Percentiles rank a stretch among this genome's conserved stretches.
Conservation (phyloP, 176 grass and related monocot genomes). For the Coix lacrymajobi region DNA sequence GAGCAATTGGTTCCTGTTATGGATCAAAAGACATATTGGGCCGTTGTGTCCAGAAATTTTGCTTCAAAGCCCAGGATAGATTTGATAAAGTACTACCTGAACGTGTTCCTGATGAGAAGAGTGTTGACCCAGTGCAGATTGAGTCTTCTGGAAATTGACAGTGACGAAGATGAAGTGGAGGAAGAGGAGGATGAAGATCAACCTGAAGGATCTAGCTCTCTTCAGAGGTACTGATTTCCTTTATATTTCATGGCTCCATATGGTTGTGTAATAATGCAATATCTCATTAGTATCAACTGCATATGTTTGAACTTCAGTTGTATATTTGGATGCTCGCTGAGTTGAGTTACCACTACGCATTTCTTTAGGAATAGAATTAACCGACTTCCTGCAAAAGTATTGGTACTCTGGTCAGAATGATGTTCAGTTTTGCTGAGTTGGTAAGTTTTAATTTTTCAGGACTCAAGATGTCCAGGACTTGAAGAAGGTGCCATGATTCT, state of each 20-base stretch:
- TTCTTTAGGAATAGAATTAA: conserved; percentile 11
- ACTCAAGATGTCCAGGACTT: conserved; percentile 24
- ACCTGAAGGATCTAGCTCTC: conserved; percentile 33
- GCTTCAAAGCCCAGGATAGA: conserved; percentile 44
- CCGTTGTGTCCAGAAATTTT: conserved; percentile 48
- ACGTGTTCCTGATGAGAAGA: conserved; percentile 82
- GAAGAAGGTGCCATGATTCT: conserved; percentile 36
- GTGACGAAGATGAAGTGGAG: conserved; percentile 66
- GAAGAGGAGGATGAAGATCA: conserved; percentile 60
- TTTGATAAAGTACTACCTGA: conserved; percentile 80
- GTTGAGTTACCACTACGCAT: neutral
- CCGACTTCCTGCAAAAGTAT: neutral
- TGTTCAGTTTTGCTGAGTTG: conserved; percentile 8
- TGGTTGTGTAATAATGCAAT: neutral
- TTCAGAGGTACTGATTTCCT: conserved; percentile 35
- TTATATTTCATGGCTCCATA: neutral
- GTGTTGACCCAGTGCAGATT: conserved; percentile 61
- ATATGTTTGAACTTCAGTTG: neutral
- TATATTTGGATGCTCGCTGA: neutral
- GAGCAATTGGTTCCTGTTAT: conserved; percentile 53
- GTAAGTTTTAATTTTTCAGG: conserved; percentile 25
- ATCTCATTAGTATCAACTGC: neutral
- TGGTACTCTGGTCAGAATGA: neutral
- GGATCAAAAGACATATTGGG: conserved; percentile 66
- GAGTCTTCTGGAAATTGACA: conserved; percentile 58